These are phyloP conservation scores for Margaritispora aquatica DNA, from an alignment of 495 filamentous ascomycete species.

Conservation along the genomic window DNA sequence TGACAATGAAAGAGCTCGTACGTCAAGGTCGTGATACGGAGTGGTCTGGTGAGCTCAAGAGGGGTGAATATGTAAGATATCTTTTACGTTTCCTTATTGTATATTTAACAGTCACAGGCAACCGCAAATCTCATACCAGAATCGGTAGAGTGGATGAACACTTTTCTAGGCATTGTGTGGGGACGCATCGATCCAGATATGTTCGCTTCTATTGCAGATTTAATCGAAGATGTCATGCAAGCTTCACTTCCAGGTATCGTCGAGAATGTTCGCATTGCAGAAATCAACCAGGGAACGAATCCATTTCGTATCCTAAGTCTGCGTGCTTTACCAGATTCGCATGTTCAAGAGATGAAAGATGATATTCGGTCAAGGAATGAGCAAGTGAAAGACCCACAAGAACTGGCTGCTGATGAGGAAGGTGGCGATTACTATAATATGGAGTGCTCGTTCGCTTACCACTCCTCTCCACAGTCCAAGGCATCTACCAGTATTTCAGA, in stretches of 20 bases:
- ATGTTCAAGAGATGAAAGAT: slow-evolving; percentile 72
- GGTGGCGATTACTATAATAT: slow-evolving; percentile 93
- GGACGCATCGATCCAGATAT: slow-evolving; percentile 89
- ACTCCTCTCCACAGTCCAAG: slow-evolving; percentile 58
- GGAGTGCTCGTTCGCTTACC: slow-evolving; percentile 89
- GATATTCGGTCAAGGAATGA: slow-evolving; percentile 71
- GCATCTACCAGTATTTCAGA: slow-evolving; percentile 56
- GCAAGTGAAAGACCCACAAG: slow-evolving; percentile 78
- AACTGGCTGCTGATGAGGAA: slow-evolving; percentile 83
- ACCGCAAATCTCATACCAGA: slow-evolving; percentile 85
- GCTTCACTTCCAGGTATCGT: slow-evolving; percentile 83
- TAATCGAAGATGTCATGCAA: slow-evolving; percentile 91
- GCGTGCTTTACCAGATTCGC: slow-evolving; percentile 74
- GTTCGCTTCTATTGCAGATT: slow-evolving; percentile 64
- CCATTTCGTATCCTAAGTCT: slow-evolving; percentile 85
- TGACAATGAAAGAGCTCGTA: slow-evolving; percentile 86
- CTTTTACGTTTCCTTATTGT: not conserved
- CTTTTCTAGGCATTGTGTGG: slow-evolving; percentile 74
- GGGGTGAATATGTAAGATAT: slow-evolving; percentile 65
- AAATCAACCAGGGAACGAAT: slow-evolving; percentile 90
- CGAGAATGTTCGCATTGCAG: slow-evolving; percentile 92
- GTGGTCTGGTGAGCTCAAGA: slow-evolving; percentile 79
- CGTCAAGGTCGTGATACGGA: slow-evolving; percentile 75
- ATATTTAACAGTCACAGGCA: slow-evolving; percentile 36
- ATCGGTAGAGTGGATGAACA: slow-evolving; percentile 94